These are phyloP conservation scores for Didymella pinodella DNA, from an alignment of 2,329 filamentous ascomycete species.

Conservation along the genomic window DNA sequence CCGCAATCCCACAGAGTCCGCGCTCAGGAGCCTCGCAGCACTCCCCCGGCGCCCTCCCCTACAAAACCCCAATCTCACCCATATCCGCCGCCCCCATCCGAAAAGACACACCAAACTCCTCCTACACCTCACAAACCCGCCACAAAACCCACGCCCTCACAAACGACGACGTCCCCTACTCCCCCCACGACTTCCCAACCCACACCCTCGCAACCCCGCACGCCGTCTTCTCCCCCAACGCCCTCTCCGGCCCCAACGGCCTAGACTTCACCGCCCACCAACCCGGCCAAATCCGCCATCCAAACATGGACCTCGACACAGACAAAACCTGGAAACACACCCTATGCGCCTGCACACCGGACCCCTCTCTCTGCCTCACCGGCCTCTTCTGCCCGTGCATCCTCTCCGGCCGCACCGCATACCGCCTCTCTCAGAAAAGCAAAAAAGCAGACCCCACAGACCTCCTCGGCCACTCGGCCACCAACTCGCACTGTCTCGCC, in stretches of 20 bases:
- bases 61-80: constrained; percentile 43
- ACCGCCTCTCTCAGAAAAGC: constrained; percentile 51
- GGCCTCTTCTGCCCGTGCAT: constrained; percentile 55
- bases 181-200: constrained; percentile 42
- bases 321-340: constrained; percentile 43
- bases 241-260: constrained; percentile 51
- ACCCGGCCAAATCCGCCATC: constrained; percentile 53
- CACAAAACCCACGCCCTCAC: constrained; percentile 27
- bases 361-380: constrained; percentile 50
- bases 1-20: constrained; percentile 40
- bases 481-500: constrained; percentile 52
- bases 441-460: constrained; percentile 53
- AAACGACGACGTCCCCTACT: constrained; percentile 37
- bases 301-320: constrained; percentile 48
- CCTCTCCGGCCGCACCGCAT: constrained; percentile 55
- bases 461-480: constrained; percentile 46
- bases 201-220: constrained; percentile 35
- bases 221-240: constrained; percentile 49
- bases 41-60: constrained; percentile 32
- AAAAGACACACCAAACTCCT: constrained; percentile 26
- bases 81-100: constrained; percentile 37
- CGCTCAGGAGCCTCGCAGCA: constrained; percentile 30
- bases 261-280: constrained; percentile 47
- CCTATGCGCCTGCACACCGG: constrained; percentile 46
- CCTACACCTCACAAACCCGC: constrained; percentile 12